These are phyloP conservation scores for Skeletonema tropicum DNA, from an alignment of 108 stramenopile genomes.

Conservation along the genomic window DNA sequence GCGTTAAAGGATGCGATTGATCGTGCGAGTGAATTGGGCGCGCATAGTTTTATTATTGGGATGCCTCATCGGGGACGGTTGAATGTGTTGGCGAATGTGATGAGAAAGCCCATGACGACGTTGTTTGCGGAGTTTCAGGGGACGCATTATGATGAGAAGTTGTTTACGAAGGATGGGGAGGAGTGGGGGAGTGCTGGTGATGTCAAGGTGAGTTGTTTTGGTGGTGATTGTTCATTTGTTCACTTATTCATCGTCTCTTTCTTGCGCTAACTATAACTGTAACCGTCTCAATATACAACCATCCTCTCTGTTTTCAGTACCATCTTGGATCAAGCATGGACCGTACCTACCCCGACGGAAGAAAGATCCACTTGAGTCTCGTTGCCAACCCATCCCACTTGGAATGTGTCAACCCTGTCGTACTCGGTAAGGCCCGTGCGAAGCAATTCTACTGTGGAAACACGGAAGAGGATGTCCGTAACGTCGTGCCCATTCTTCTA, in stretches of 20 bases:
- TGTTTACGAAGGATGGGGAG: slow-evolving; percentile 68
- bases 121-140: slow-evolving; percentile 99
- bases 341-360: slow-evolving; percentile 97
- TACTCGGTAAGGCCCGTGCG: slow-evolving; percentile 96
- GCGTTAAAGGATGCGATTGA: slow-evolving; percentile 97
- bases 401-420: slow-evolving; percentile 98
- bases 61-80: slow-evolving; percentile 99
- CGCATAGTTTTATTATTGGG: slow-evolving; percentile 96
- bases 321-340: slow-evolving; percentile 99
- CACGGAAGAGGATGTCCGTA: slow-evolving; percentile 76
- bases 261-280: no score
- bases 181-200: slow-evolving; percentile 93
- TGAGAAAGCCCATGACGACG: slow-evolving; percentile 97
- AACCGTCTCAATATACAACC: not conserved
- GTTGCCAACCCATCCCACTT: slow-evolving; percentile 99
- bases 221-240: not conserved
- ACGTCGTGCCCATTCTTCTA: slow-evolving; percentile 94
- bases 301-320: slow-evolving; percentile 58
- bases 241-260: no score
- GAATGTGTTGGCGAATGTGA: slow-evolving; percentile 98
- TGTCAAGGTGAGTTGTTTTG: slow-evolving; percentile 76
- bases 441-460: slow-evolving; percentile 98
- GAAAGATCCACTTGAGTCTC: slow-evolving; percentile 92
- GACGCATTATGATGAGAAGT: slow-evolving; percentile 88
- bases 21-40: slow-evolving; percentile 93